Conservation (phyloP, 2,329 filamentous ascomycete species). For the Microcera coccophila region DNA sequence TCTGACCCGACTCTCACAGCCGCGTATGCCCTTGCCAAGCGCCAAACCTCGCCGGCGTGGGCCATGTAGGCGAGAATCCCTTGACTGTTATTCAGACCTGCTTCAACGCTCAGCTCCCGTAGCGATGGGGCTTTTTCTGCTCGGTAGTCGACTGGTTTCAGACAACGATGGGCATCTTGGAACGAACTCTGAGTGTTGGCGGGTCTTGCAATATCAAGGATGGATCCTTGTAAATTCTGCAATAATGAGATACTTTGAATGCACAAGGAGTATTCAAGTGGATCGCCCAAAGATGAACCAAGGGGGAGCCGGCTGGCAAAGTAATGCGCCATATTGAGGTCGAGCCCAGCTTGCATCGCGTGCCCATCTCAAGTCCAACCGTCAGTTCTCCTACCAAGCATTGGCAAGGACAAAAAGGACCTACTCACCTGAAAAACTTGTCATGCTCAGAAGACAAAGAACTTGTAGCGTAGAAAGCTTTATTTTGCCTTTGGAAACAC, state of each 20-base stretch:
- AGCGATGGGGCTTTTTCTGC: too few relatives aligned
- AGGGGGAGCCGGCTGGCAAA: constrained; percentile 19
- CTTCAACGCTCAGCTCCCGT: too few relatives aligned
- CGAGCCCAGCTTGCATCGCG: constrained; percentile 19
- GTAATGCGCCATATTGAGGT: constrained; percentile 21
- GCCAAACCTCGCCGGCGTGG: constrained; percentile 45
- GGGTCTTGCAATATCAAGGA: constrained; percentile 6
- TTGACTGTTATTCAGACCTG: neutral
- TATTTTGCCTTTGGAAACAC: constrained; percentile 32
- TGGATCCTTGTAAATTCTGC: constrained; percentile 39
- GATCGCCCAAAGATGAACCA: constrained; percentile 15
- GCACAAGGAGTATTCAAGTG: constrained; percentile 27
- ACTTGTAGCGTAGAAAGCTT: constrained; percentile 38
- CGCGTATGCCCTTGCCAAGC: constrained; percentile 45
- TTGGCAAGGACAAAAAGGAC: neutral
- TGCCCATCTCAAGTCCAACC: constrained; percentile 18
- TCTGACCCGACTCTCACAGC: constrained; percentile 41
- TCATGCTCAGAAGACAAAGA: constrained; percentile 35
- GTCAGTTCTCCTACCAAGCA: neutral
- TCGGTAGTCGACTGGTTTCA: neutral
- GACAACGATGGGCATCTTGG: too few relatives aligned
- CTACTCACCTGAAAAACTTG: constrained; percentile 34
- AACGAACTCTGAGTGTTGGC: too few relatives aligned
- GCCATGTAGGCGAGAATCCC: constrained; percentile 38
- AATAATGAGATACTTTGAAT: constrained; percentile 42